Conservation (phyloP, 345 rosid species). For the Kernera saxatilis region DNA sequence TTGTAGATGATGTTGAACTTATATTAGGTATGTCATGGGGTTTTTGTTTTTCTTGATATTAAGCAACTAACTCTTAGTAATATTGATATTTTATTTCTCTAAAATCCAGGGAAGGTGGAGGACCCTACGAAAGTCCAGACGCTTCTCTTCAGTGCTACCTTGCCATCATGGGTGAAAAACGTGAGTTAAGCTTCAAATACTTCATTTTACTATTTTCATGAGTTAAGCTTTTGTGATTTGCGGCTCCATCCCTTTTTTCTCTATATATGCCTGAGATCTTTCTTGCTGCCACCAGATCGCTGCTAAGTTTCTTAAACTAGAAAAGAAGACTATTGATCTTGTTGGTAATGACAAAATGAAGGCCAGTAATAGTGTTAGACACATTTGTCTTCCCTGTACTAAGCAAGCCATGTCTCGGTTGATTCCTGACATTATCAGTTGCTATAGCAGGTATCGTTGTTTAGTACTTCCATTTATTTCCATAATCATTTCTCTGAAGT, state of each 20-base stretch:
- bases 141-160: constrained; percentile 97
- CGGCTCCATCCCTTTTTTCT: not conserved
- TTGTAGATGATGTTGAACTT: constrained; percentile 94
- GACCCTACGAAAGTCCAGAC: constrained; percentile 90
- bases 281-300: constrained; percentile 48
- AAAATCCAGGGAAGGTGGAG: constrained; percentile 66
- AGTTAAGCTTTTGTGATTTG: not conserved
- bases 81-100: not conserved
- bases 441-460: constrained; percentile 74
- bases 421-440: constrained; percentile 87
- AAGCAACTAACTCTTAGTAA: not conserved
- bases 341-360: constrained; percentile 98
- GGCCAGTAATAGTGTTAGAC: constrained; percentile 89
- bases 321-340: constrained; percentile 85
- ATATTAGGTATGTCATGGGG: constrained; percentile 56
- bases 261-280: constrained; percentile 1
- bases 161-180: constrained; percentile 81
- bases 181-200: constrained; percentile 39
- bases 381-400: constrained; percentile 77
- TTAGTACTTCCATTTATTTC: not conserved
- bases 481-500: not conserved
- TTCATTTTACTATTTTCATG: not conserved
- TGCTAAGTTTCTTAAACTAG: constrained; percentile 61
- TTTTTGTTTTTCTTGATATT: not conserved
- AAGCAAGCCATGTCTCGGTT: constrained; percentile 64